These are phyloP conservation scores for Saksenaea oblongispora DNA, from an alignment of 371 early-diverging fungal species.

Conservation along the genomic window DNA sequence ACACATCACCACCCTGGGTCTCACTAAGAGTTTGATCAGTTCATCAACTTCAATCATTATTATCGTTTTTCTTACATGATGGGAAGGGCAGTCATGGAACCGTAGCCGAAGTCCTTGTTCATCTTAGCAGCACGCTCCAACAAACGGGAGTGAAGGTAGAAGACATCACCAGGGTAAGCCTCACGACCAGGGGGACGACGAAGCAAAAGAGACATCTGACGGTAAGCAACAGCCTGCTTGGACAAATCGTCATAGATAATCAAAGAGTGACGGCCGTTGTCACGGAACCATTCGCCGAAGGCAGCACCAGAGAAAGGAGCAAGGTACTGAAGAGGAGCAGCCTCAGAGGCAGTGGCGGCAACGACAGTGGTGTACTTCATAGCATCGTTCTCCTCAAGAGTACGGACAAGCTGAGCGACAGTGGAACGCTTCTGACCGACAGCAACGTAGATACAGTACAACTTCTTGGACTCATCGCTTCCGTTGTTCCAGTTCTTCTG, in stretches of 20 bases:
- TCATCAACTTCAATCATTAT: background rate
- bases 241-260: conserved; percentile 97
- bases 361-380: conserved; percentile 92
- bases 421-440: conserved; percentile 97
- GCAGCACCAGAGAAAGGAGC: conserved; percentile 96
- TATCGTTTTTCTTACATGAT: conserved; percentile 91
- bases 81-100: conserved; percentile 94
- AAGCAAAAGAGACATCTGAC: conserved; percentile 95
- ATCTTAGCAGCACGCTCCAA: conserved; percentile 97
- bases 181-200: conserved; percentile 98
- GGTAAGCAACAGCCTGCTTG: conserved; percentile 98
- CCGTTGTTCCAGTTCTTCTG: conserved; percentile 96
- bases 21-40: conserved; percentile 47
- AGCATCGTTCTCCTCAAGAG: conserved; percentile 82
- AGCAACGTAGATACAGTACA: conserved; percentile 97
- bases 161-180: conserved; percentile 97
- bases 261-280: conserved; percentile 91
- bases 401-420: conserved; percentile 95
- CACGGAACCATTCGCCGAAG: conserved; percentile 94
- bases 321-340: conserved; percentile 94
- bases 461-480: conserved; percentile 33
- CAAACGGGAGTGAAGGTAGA: conserved; percentile 96
- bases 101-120: conserved; percentile 88
- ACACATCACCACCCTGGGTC: conserved; percentile 98
- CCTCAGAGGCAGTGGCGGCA: conserved; percentile 95